These are phyloP conservation scores for Xylaria sp. DNA, from an alignment of 2,329 filamentous ascomycete species.

Conservation along the genomic window DNA sequence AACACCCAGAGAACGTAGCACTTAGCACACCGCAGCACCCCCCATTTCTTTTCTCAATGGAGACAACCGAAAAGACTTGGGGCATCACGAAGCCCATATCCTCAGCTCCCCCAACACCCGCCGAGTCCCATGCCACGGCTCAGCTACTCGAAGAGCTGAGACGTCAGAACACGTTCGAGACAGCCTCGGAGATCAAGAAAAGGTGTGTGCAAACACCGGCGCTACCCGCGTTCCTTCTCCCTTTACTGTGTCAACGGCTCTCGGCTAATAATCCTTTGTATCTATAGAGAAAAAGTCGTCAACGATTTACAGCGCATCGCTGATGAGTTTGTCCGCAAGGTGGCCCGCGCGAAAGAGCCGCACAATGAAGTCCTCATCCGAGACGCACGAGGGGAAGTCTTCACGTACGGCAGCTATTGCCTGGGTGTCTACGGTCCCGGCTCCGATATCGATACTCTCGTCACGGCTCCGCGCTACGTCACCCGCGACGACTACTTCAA, in stretches of 20 bases:
- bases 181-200: constrained; percentile 81
- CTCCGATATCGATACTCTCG: constrained; percentile 96
- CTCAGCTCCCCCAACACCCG: constrained; percentile 75
- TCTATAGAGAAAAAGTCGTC: constrained; percentile 73
- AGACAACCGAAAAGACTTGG: constrained; percentile 46
- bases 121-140: constrained; percentile 80
- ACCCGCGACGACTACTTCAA: constrained; percentile 91
- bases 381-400: constrained; percentile 89
- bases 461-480: constrained; percentile 91
- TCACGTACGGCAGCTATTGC: constrained; percentile 95
- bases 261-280: constrained; percentile 25
- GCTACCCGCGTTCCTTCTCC: neutral
- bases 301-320: constrained; percentile 80
- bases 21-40: neutral
- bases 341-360: constrained; percentile 76
- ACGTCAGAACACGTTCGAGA: constrained; percentile 91
- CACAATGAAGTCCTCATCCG: constrained; percentile 81
- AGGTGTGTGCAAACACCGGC: constrained; percentile 62
- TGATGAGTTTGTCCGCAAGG: constrained; percentile 85
- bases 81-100: constrained; percentile 91
- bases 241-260: constrained; percentile 46
- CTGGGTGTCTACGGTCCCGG: constrained; percentile 93
- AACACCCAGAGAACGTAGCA: too few species aligned
- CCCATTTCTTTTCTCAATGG: constrained; percentile 37
- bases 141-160: constrained; percentile 85